Base-by-base conservation (phyloP, 768 basidiomycete genomes). In the Lentinula sp. region DNA sequence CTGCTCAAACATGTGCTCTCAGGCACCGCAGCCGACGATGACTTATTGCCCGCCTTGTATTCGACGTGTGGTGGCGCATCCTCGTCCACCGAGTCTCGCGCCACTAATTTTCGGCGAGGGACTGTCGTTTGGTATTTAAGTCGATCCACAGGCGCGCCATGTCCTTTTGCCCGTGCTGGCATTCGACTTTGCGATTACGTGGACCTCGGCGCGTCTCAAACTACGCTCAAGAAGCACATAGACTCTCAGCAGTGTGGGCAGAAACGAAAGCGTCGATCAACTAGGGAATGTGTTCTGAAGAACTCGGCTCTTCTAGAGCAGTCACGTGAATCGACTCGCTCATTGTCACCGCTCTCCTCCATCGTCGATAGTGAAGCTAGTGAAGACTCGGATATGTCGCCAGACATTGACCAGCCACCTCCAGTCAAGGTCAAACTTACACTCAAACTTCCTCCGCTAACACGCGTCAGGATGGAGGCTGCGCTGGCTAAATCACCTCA, bases 41-140 rank as follows among this genome's bases (percentile, higher is more conserved):
- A 89, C 67, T 83, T 92, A 59, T 79, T 87, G 15, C 79, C 86
- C 45, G 90, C 87, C 1, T 79, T 91, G 48, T 74, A 86, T 71
- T 91, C 88, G 2, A 85, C 80, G 55, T 77, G 81, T 15, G 89
- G 89, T 64, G 90, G 89, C 52, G 86, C 88, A 65, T 43, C 64
- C 36, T 52, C 48, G 35, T 60, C 49, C 13, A 18, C 59, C 9
- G 46, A 49, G 6, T 32, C 69, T 59, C 77, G 87, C 37, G 64
- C 79, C 42, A 91, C 90, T 18, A 90, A 89, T 71, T 92, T 90
- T 68, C 80, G 90, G 60, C 81, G 85, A 39, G 90, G 90, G 35
- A 92, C 90, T 48, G 83, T 84, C 67, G 88, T 92, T 15, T 92
- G 88, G 88, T 92, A 91, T 71, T 79, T 92, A 61, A 85, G 85